These are phyloP conservation scores for Austroboletus novae-zelandiae DNA, from an alignment of 1,284 basidiomycete genomes.

Conservation along the genomic window DNA sequence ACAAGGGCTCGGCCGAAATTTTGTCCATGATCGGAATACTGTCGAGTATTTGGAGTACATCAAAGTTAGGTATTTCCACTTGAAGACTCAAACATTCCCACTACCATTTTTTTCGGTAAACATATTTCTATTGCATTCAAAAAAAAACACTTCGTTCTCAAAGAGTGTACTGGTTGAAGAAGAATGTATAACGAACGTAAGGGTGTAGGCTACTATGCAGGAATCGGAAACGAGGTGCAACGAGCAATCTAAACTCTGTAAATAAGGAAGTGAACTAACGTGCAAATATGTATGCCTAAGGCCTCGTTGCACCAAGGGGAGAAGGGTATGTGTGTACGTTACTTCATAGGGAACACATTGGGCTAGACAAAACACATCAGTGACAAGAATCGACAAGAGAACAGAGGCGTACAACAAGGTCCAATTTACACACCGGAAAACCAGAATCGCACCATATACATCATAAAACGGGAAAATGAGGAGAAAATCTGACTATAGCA, in stretches of 20 bases:
- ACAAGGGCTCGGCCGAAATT: conserved; percentile 9
- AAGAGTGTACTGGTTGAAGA: conserved; percentile 29
- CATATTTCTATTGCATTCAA: conserved; percentile 28
- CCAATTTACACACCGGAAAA: conserved; percentile 31
- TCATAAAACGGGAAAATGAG: not conserved
- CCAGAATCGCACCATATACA: conserved; percentile 35
- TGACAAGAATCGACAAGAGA: not conserved
- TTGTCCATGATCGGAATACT: not conserved
- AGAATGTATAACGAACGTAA: conserved; percentile 25
- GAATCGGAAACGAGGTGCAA: conserved; percentile 16
- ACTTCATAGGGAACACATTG: conserved; percentile 27
- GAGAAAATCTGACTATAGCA: conserved; percentile 21
- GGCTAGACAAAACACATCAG: conserved; percentile 18
- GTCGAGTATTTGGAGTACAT: conserved; percentile 1
- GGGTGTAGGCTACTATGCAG: conserved; percentile 23
- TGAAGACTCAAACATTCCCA: no score
- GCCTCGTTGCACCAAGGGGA: conserved; percentile 20
- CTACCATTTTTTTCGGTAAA: not conserved
- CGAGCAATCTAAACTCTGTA: conserved; percentile 22
- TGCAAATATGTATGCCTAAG: conserved; percentile 18
- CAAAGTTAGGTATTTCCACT: not conserved
- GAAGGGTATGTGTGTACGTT: conserved; percentile 25
- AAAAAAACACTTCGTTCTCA: conserved; percentile 22
- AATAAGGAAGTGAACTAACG: conserved; percentile 19
- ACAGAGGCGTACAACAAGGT: conserved; percentile 24